Evolutionary conservation across 1,284 basidiomycete species (phyloP).

Genomic region (Neolentinus lepideus): DNA sequence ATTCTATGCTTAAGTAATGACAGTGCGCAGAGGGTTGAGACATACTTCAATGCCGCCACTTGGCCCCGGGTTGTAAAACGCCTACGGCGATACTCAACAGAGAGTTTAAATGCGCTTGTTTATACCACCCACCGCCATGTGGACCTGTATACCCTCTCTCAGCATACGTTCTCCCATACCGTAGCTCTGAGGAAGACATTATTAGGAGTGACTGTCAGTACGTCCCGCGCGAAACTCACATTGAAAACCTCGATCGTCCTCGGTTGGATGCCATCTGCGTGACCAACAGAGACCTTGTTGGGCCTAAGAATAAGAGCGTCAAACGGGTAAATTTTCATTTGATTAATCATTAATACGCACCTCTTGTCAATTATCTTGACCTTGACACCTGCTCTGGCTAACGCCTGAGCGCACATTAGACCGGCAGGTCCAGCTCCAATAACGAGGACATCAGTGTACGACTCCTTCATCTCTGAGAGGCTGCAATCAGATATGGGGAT

Average conservation of each 20-base stretch:
- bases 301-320: background rate
- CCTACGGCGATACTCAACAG: constrained; percentile 28
- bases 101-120: background rate
- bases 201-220: background rate
- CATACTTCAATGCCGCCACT: constrained; percentile 55
- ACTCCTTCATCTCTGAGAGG: background rate
- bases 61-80: constrained; percentile 63
- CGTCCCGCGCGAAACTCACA: background rate
- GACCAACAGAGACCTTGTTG: background rate
- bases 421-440: constrained; percentile 27
- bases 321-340: background rate
- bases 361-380: constrained; percentile 14
- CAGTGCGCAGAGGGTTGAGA: background rate
- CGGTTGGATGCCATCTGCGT: constrained; percentile 2
- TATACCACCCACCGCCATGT: background rate
- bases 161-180: constrained; percentile 38
- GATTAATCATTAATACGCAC: background rate
- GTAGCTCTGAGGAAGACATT: constrained; percentile 48
- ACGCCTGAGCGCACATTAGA: constrained; percentile 20
- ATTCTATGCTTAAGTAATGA: background rate
- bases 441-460: constrained; percentile 25
- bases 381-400: constrained; percentile 23
- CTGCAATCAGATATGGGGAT: background rate
- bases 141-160: background rate
- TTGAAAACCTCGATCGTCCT: constrained; percentile 1